phyloP scores from a whole-genome alignment of 305 asterid genomes.

The Plantago coronopus region DNA sequence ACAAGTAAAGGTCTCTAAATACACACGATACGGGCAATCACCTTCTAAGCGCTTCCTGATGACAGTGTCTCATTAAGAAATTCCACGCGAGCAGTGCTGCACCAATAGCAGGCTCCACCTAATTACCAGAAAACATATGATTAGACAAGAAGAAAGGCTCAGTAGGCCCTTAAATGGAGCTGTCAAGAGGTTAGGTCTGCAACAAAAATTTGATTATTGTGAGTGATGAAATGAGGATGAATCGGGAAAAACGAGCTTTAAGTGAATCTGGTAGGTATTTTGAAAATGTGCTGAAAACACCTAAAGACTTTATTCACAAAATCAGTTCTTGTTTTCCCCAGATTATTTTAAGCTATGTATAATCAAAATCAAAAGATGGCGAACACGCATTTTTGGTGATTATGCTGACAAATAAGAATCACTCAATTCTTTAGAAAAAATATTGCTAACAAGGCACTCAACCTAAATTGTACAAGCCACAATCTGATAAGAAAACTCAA shows the following conservation, averaged over 20 bases:
- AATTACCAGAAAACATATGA: neutral
- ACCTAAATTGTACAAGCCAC: neutral
- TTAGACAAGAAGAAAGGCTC: neutral
- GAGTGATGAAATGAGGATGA: too few species aligned
- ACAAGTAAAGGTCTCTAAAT: constrained; percentile 15
- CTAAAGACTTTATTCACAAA: neutral
- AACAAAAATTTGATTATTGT: too few species aligned
- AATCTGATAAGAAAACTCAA: neutral
- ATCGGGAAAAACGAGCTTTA: too few species aligned
- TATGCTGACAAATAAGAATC: too few species aligned
- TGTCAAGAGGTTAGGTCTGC: neutral
- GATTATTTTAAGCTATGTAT: too few species aligned
- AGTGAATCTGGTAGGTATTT: too few species aligned
- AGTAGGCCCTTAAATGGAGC: neutral
- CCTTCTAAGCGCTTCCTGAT: constrained; percentile 33
- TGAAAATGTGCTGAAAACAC: too few species aligned
- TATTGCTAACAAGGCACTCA: neutral
- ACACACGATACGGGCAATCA: constrained; percentile 15
- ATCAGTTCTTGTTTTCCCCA: too few species aligned
- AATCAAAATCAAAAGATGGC: too few species aligned
- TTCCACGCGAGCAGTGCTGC: constrained; percentile 88
- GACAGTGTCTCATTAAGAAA: constrained; percentile 46
- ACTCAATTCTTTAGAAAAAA: too few species aligned
- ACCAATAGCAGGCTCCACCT: constrained; percentile 86
- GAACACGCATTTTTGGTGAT: too few species aligned